Evolutionary conservation across 768 basidiomycete species (phyloP).

Genomic region (Tricholoma matsutake): DNA sequence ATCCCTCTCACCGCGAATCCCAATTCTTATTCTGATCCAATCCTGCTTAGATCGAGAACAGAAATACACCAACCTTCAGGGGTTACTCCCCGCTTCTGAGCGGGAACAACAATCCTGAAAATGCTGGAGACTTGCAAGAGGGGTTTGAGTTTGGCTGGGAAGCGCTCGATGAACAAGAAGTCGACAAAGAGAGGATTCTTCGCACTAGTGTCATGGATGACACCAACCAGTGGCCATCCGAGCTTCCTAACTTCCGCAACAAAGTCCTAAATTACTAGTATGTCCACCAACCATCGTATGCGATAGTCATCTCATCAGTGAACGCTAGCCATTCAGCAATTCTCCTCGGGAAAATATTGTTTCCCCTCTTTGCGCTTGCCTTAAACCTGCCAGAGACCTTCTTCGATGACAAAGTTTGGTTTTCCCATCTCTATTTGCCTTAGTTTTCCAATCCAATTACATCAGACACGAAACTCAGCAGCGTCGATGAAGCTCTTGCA

Average conservation of each 20-base stretch:
- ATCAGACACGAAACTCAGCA: conserved; percentile 70
- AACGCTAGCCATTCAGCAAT: conserved; percentile 33
- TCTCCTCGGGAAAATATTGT: conserved; percentile 57
- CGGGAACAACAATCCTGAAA: conserved; percentile 72
- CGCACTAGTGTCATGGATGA: conserved; percentile 61
- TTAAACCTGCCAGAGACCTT: conserved; percentile 70
- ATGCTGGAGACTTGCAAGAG: conserved; percentile 86
- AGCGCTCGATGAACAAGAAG: conserved; percentile 29
- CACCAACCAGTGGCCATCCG: conserved; percentile 76
- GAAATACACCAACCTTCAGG: conserved; percentile 67
- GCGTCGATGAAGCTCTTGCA: conserved; percentile 78
- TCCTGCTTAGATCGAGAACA: conserved; percentile 57
- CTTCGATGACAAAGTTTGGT: conserved; percentile 74
- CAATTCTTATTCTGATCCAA: not conserved
- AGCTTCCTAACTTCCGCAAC: conserved; percentile 56
- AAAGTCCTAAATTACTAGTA: conserved; percentile 67
- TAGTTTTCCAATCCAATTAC: not conserved
- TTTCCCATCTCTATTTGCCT: not conserved
- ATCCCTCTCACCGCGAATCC: not conserved
- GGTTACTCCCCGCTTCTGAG: conserved; percentile 70
- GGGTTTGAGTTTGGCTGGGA: conserved; percentile 88
- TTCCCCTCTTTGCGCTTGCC: conserved; percentile 84
- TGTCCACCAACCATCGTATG: conserved; percentile 15
- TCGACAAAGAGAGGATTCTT: conserved; percentile 8
- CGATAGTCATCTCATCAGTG: not conserved